phyloP scores from a whole-genome alignment of 768 basidiomycete species.

The Termitomyces sp. region DNA sequence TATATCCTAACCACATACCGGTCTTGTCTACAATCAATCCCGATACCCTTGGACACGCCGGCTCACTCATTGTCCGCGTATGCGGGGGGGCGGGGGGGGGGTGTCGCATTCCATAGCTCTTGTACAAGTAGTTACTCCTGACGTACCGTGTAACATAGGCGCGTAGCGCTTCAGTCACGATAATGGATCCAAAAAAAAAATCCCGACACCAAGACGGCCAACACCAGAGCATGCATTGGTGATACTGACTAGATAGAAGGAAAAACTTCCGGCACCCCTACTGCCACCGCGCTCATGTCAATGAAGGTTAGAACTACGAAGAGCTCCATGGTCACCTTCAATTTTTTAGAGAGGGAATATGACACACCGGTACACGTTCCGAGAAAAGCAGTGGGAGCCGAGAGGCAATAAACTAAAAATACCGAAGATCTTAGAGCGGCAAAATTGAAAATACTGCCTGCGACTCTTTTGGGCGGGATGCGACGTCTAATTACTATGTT shows the following conservation, averaged over 20 bases:
- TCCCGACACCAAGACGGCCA: slow-evolving; percentile 48
- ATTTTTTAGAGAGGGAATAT: not conserved
- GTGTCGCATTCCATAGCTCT: too few relatives aligned
- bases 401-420: slow-evolving; percentile 47
- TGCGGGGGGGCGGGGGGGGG: too few relatives aligned
- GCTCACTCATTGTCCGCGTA: too few relatives aligned
- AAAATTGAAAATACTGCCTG: slow-evolving; percentile 51
- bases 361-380: slow-evolving; percentile 60
- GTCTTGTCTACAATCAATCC: slow-evolving; percentile 40
- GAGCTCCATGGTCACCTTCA: not conserved
- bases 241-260: slow-evolving; percentile 57
- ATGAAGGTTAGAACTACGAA: slow-evolving; percentile 51
- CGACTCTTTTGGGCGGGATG: slow-evolving; percentile 43
- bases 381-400: slow-evolving; percentile 44
- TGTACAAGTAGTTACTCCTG: not conserved
- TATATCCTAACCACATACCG: slow-evolving; percentile 24
- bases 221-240: slow-evolving; percentile 54
- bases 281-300: slow-evolving; percentile 40
- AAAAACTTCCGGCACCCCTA: slow-evolving; percentile 41
- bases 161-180: too few relatives aligned
- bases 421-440: slow-evolving; percentile 36
- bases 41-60: too few relatives aligned
- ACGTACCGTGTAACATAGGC: too few relatives aligned
- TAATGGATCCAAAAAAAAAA: too few relatives aligned
- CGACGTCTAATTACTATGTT: slow-evolving; percentile 43